A percentile compares a stretch with the other conserved stretches of the same genome.
These are phyloP conservation scores for Solanum chiquidenum DNA, from an alignment of 257 asterid genomes.

Conservation along the genomic window DNA sequence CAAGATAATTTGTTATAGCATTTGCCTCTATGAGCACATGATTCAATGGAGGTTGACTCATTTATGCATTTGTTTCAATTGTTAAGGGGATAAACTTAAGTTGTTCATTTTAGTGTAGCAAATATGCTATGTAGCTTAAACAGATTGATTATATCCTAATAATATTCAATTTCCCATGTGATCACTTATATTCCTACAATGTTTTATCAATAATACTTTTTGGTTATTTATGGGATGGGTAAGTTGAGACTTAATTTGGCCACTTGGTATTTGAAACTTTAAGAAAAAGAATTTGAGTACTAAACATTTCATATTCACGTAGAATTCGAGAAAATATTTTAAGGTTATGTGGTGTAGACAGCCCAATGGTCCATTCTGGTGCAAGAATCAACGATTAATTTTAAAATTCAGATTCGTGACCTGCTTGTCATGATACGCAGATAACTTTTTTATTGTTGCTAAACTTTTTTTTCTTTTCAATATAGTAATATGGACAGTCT, in stretches of 20 bases:
- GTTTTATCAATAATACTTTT: not conserved
- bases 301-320: not conserved
- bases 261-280: not conserved
- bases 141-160: not conserved
- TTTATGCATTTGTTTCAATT: not conserved
- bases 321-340: not conserved
- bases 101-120: not conserved
- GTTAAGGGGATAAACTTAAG: not conserved
- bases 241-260: not conserved
- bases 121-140: not conserved
- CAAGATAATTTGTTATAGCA: not conserved
- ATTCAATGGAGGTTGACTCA: not conserved
- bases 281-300: not conserved
- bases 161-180: not conserved
- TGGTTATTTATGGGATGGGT: not conserved
- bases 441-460: too few relatives aligned
- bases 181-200: not conserved
- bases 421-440: fast-evolving
- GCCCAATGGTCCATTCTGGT: not conserved
- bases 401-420: too few relatives aligned
- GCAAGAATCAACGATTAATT: not conserved
- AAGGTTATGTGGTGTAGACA: not conserved
- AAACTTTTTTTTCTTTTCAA: too few relatives aligned
- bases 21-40: not conserved
- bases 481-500: not conserved